Evolutionary conservation across 1,284 basidiomycete genomes (phyloP), one percentile per base, ranked within the genome.

Genomic region (Phenoliferia sp.): DNA sequence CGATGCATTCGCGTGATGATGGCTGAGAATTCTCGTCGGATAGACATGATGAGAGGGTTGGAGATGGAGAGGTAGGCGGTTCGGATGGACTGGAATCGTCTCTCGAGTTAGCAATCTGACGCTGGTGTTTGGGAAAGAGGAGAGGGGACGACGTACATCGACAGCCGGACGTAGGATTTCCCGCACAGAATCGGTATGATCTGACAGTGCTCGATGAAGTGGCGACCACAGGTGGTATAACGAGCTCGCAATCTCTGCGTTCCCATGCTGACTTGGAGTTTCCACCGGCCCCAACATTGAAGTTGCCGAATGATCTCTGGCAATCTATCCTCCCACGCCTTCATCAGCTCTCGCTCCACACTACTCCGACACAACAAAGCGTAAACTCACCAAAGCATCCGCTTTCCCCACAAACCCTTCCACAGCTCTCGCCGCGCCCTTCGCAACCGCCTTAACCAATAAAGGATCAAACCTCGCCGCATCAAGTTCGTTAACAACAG

Each of bases 391-490:
- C 79, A 91, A 74, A 26, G 79, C 80, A 62, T 94, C 90, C 6
- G 85, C 79, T 61, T 87, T 82, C 3, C 82, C 81, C 19, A 86
- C 76, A 72, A 92, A 82, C 71, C 82, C 83, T 32, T 91, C 89
- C 55, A 96, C 76, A 56, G 87, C 86, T 19, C 84, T 82, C 17
- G 82, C 83, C 0, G 85, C 86, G 75, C 87, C 88, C 74, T 87
- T 87, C 4, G 92, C 90, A 4, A 94, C 87, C 1, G 86, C 85
- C 64, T 85, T 84, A 7, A 92, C 86, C 10, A 98, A 82, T 34
- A 97, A 77, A 0, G 94, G 94, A 79, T 98, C 94, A 77, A 96
- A 97, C 65, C 89, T 86, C 3, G 92, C 93, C 2, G 91, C 87
- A 78, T 98, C 94, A 3, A 98, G 84, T 77, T 96, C 94, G 77